Evolutionary conservation across 164 flowering plant species (phyloP).

Genomic region (Aristolochia fimbriata): DNA sequence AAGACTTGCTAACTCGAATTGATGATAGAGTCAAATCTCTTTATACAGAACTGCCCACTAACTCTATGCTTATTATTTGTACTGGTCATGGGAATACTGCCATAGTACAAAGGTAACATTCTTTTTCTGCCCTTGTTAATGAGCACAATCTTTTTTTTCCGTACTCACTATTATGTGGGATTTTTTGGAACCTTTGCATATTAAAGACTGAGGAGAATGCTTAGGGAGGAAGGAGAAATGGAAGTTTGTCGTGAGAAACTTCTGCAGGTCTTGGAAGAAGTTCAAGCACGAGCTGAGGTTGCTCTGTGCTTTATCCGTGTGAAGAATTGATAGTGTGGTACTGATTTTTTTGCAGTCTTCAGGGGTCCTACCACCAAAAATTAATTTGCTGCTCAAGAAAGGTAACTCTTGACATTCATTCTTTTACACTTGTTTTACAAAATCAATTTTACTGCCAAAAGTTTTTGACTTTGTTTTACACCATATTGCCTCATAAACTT

Average conservation of each 20-base stretch:
- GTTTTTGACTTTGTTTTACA: no score
- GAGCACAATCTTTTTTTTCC: neutral
- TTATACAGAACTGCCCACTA: constrained; percentile 45
- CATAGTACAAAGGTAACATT: constrained; percentile 55
- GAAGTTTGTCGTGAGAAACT: constrained; percentile 52
- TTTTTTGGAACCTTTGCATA: neutral
- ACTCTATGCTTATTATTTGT: constrained; percentile 78
- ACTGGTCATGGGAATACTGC: constrained; percentile 97
- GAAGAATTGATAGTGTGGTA: constrained; percentile 35
- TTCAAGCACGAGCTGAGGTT: constrained; percentile 93
- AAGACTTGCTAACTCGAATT: constrained; percentile 51
- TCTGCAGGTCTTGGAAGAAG: constrained; percentile 76
- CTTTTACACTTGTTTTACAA: no score
- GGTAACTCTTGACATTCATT: no score
- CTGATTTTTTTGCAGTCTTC: neutral
- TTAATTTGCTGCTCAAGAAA: no score
- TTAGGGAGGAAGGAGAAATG: constrained; percentile 37
- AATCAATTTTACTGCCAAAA: no score
- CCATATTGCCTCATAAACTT: no score
- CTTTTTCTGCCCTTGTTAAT: neutral
- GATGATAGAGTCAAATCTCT: constrained; percentile 49
- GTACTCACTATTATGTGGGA: neutral
- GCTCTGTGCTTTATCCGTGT: constrained; percentile 83
- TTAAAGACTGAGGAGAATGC: constrained; percentile 69
- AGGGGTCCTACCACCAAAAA: no score